These are phyloP conservation scores for Atalantia buxifolia DNA, from an alignment of 345 rosid genomes.

Conservation along the genomic window DNA sequence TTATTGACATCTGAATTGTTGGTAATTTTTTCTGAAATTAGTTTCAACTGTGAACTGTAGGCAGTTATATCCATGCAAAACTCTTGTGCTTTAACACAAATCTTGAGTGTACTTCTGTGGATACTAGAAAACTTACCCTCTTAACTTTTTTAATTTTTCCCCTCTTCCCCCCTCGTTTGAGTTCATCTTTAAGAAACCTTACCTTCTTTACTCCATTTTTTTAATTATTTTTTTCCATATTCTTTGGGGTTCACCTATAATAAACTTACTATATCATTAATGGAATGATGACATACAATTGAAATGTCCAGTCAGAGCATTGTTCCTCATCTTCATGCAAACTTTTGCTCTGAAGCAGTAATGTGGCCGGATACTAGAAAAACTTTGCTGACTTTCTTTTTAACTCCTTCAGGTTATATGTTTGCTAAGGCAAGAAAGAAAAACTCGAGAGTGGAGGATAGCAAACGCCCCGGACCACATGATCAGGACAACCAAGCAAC, in stretches of 20 bases:
- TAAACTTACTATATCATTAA: not conserved
- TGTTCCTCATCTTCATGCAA: not conserved
- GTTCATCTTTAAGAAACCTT: not conserved
- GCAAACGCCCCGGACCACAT: constrained; percentile 26
- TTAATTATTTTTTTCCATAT: not conserved
- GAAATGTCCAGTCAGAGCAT: not conserved
- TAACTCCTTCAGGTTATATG: constrained; percentile 54
- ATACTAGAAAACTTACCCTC: not conserved
- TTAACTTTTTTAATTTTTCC: not conserved
- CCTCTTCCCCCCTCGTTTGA: not conserved
- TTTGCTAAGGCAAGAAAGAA: constrained; percentile 52
- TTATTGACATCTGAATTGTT: not conserved
- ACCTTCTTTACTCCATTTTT: not conserved
- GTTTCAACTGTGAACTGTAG: not conserved
- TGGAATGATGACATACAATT: not conserved
- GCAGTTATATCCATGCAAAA: not conserved
- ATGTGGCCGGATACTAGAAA: not conserved
- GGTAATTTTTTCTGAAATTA: constrained; percentile 1
- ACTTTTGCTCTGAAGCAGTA: not conserved
- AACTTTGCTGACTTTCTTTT: constrained; percentile 1
- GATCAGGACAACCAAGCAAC: constrained; percentile 27
- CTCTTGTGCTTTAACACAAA: not conserved
- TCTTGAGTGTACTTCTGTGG: not conserved
- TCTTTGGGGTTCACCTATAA: not conserved
- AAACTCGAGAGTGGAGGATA: constrained; percentile 14